Conservation (phyloP, 345 rosid genomes). For the Arabis alpina region DNA sequence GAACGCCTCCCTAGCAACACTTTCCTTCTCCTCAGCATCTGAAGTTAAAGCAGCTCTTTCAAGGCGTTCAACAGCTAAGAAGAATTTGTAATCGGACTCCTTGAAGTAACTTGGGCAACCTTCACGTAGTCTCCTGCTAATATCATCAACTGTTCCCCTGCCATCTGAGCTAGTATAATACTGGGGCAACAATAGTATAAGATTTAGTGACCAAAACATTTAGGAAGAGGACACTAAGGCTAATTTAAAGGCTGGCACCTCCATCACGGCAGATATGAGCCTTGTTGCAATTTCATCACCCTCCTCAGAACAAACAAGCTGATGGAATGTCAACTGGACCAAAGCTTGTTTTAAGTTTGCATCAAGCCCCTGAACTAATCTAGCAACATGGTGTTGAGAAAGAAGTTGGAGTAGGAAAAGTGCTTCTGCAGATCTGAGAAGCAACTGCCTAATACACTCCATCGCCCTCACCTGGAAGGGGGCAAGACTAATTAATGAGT, state of each 20-base stretch:
- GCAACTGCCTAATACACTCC: conserved; percentile 96
- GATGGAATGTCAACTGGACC: conserved; percentile 87
- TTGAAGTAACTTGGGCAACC: conserved; percentile 97
- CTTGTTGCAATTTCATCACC: conserved; percentile 90
- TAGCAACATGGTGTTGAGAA: conserved; percentile 82
- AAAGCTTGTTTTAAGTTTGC: conserved; percentile 60
- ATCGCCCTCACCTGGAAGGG: conserved; percentile 82
- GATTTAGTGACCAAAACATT: conserved; percentile 27
- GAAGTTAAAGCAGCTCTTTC: conserved; percentile 78
- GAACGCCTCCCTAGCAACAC: conserved; percentile 90
- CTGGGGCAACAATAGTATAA: conserved; percentile 51
- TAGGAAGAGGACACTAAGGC: conserved; percentile 12
- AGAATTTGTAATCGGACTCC: conserved; percentile 96
- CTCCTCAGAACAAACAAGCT: conserved; percentile 92
- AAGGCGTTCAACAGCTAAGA: conserved; percentile 95
- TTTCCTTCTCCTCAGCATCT: conserved; percentile 74
- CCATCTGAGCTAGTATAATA: conserved; percentile 97
- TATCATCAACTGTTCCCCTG: conserved; percentile 96
- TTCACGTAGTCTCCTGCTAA: conserved; percentile 77
- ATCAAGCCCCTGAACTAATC: conserved; percentile 88
- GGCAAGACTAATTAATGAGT: conserved; percentile 24
- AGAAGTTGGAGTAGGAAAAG: conserved; percentile 88
- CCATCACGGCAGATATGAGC: conserved; percentile 85
- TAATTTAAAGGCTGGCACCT: conserved; percentile 55
- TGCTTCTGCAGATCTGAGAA: conserved; percentile 97